These are phyloP conservation scores for Triadica sebifera DNA, from an alignment of 345 rosid genomes.

Conservation along the genomic window DNA sequence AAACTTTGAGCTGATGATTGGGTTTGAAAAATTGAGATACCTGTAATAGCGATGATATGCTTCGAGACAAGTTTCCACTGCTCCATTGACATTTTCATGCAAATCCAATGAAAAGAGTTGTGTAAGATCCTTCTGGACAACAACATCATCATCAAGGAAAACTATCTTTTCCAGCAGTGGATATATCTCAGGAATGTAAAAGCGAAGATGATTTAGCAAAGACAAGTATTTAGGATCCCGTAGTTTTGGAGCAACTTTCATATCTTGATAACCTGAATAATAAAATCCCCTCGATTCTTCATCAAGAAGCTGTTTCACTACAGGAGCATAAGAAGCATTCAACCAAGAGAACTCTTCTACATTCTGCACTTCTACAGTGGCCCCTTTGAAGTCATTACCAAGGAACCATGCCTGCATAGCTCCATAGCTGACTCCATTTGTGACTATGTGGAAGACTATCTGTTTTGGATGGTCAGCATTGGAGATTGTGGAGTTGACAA, in stretches of 20 bases:
- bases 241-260: slow-evolving; percentile 53
- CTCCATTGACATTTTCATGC: slow-evolving; percentile 95
- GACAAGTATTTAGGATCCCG: slow-evolving; percentile 66
- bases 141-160: slow-evolving; percentile 91
- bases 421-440: slow-evolving; percentile 43
- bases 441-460: slow-evolving; percentile 56
- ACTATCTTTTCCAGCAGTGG: slow-evolving; percentile 90
- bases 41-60: slow-evolving; percentile 91
- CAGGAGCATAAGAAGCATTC: slow-evolving; percentile 76
- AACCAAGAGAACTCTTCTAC: slow-evolving; percentile 76
- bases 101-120: slow-evolving; percentile 89
- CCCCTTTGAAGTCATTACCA: slow-evolving; percentile 71
- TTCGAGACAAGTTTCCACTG: slow-evolving; percentile 97
- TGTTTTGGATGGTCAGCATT: slow-evolving; percentile 91
- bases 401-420: slow-evolving; percentile 65
- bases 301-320: slow-evolving; percentile 52
- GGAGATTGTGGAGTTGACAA: slow-evolving; percentile 77
- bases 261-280: slow-evolving; percentile 51
- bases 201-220: slow-evolving; percentile 81
- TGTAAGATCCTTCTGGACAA: slow-evolving; percentile 91
- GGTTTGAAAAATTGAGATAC: slow-evolving; percentile 92
- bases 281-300: slow-evolving; percentile 48
- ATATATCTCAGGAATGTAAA: slow-evolving; percentile 90
- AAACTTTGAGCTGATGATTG: slow-evolving; percentile 84
- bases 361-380: slow-evolving; percentile 74